Evolutionary conservation across 192 early-diverging fungal genomes (phyloP).

Genomic region (Dissophora ornata): DNA sequence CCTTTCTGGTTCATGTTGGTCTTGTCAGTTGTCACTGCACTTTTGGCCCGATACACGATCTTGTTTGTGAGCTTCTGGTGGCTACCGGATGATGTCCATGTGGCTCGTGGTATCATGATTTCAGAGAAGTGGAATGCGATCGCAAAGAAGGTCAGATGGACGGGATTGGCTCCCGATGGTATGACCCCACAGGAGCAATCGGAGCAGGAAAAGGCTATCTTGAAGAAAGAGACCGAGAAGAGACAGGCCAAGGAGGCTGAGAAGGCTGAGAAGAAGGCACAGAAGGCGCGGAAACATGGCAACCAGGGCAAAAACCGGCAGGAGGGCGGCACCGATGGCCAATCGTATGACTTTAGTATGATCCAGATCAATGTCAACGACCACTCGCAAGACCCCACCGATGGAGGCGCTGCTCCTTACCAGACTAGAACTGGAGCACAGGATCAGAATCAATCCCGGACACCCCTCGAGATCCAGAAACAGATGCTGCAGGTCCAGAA

Average conservation of each 20-base stretch:
- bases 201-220: conserved; percentile 46
- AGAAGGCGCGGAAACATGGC: conserved; percentile 3
- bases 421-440: neutral
- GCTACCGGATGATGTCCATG: conserved; percentile 73
- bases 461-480: conserved; percentile 37
- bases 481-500: conserved; percentile 19
- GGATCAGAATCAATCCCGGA: neutral
- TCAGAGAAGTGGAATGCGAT: conserved; percentile 39
- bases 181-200: conserved; percentile 34
- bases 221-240: conserved; percentile 35
- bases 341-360: conserved; percentile 42
- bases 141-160: conserved; percentile 25
- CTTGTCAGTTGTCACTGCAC: conserved; percentile 73
- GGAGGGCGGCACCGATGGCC: conserved; percentile 6
- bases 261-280: conserved; percentile 25
- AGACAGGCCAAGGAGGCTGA: conserved; percentile 18
- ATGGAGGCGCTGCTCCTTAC: neutral
- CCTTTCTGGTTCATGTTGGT: conserved; percentile 82
- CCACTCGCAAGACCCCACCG: neutral
- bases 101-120: conserved; percentile 66
- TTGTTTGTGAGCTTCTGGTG: conserved; percentile 75
- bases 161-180: conserved; percentile 40
- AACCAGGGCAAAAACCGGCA: neutral
- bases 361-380: conserved; percentile 50
- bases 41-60: conserved; percentile 77